Percentiles rank a stretch among this genome's conserved stretches.
phyloP scores from a whole-genome alignment of 2,329 filamentous ascomycete genomes.

The Xenoacremonium recifei region DNA sequence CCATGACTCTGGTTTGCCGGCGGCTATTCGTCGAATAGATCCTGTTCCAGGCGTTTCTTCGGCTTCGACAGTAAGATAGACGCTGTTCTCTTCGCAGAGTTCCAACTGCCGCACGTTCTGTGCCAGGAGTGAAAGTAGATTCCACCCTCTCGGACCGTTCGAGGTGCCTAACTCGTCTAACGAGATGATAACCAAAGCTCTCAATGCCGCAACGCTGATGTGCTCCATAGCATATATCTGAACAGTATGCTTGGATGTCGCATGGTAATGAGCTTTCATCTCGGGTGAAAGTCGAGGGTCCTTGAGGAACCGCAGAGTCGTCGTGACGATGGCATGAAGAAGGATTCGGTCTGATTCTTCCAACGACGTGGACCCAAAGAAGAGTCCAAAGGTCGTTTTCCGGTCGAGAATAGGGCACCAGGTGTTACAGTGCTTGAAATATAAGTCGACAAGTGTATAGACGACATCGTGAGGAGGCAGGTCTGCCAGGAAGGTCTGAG shows the following conservation, averaged over 20 bases:
- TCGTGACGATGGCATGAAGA: slow-evolving; percentile 43
- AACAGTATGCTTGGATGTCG: slow-evolving; percentile 37
- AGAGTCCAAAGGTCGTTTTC: slow-evolving; percentile 38
- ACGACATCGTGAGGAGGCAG: slow-evolving; percentile 60
- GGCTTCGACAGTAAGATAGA: slow-evolving; percentile 33
- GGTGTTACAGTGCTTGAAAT: slow-evolving; percentile 63
- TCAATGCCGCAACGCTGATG: slow-evolving; percentile 36
- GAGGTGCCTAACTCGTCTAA: slow-evolving; percentile 42
- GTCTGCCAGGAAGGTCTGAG: slow-evolving; percentile 41
- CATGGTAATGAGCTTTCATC: slow-evolving; percentile 38
- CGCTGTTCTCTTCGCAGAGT: slow-evolving; percentile 38
- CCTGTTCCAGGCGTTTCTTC: slow-evolving; percentile 33
- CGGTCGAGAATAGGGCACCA: slow-evolving; percentile 51
- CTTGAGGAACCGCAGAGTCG: slow-evolving; percentile 41
- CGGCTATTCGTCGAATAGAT: slow-evolving; percentile 33
- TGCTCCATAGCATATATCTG: slow-evolving; percentile 43
- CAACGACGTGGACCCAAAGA: slow-evolving; percentile 40
- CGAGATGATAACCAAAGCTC: slow-evolving; percentile 40
- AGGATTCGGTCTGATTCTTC: slow-evolving; percentile 39
- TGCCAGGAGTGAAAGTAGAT: slow-evolving; percentile 37
- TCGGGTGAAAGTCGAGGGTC: slow-evolving; percentile 37
- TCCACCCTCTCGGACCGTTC: slow-evolving; percentile 42
- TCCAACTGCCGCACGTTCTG: slow-evolving; percentile 40
- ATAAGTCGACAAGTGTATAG: slow-evolving; percentile 59
- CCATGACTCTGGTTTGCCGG: slow-evolving; percentile 39